phyloP scores from a whole-genome alignment of 2,329 filamentous ascomycete genomes.

The Pseudohalonectria lignicola region DNA sequence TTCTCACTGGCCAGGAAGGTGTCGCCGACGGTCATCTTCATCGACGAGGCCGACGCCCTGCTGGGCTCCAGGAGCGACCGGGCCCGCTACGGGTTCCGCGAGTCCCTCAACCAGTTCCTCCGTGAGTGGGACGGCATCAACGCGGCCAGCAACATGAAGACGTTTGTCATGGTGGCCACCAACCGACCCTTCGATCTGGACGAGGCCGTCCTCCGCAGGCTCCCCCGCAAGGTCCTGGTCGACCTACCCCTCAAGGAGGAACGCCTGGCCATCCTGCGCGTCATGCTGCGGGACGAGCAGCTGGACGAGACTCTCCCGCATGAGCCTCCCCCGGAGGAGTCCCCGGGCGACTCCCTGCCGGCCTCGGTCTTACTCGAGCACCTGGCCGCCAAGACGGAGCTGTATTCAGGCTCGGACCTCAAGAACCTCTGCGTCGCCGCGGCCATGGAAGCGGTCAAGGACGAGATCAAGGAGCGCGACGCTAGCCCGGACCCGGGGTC shows the following conservation, averaged over 20 bases:
- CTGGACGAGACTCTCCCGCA: too few species aligned
- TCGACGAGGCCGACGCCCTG: constrained; percentile 92
- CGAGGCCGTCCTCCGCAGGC: constrained; percentile 67
- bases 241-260: constrained; percentile 57
- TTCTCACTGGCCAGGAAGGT: constrained; percentile 88
- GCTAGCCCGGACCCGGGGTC: constrained; percentile 23
- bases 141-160: constrained; percentile 50
- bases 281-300: constrained; percentile 59
- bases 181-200: constrained; percentile 94
- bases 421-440: constrained; percentile 76
- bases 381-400: constrained; percentile 56
- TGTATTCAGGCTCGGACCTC: constrained; percentile 74
- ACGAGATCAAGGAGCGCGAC: constrained; percentile 43
- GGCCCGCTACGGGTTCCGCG: constrained; percentile 63
- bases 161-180: constrained; percentile 97
- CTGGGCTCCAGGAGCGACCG: constrained; percentile 64
- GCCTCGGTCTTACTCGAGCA: constrained; percentile 45
- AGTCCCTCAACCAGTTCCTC: constrained; percentile 93
- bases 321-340: constrained; percentile 1
- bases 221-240: constrained; percentile 62
- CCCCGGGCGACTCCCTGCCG: background rate
- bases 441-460: constrained; percentile 66
- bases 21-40: constrained; percentile 86
- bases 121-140: constrained; percentile 92
- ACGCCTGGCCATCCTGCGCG: constrained; percentile 49